Evolutionary conservation across 1,284 basidiomycete species (phyloP).

Genomic region (Marasmius oreades): DNA sequence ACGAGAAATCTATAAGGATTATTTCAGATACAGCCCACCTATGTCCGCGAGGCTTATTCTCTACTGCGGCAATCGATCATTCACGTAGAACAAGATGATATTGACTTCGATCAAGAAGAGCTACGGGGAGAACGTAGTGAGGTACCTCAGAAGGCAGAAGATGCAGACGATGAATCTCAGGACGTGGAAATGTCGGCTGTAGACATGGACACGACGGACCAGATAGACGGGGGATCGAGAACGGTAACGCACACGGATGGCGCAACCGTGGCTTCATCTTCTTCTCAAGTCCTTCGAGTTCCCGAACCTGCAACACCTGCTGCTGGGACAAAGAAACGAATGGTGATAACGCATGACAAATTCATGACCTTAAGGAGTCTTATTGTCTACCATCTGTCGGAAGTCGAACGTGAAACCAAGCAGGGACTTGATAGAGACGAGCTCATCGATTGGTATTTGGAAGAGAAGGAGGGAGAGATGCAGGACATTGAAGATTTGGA

Average conservation of each 20-base stretch:
- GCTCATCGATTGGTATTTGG: conserved; percentile 95
- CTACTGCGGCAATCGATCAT: conserved; percentile 97
- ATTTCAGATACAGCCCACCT: conserved; percentile 82
- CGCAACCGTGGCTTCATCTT: conserved; percentile 5
- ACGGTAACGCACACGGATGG: conserved; percentile 25
- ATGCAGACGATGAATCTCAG: conserved; percentile 43
- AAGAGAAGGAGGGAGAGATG: conserved; percentile 82
- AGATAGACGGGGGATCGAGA: conserved; percentile 53
- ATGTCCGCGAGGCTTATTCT: conserved; percentile 94
- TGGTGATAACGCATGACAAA: conserved; percentile 94
- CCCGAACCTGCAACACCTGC: conserved; percentile 31
- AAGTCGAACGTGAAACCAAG: conserved; percentile 74
- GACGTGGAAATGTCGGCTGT: conserved; percentile 66
- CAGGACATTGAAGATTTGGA: conserved; percentile 89
- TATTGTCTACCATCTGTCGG: conserved; percentile 80
- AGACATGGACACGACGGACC: conserved; percentile 54
- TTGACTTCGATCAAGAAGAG: conserved; percentile 96
- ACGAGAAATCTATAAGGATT: neutral
- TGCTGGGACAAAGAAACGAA: conserved; percentile 58
- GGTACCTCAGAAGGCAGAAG: conserved; percentile 26
- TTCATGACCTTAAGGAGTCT: conserved; percentile 91
- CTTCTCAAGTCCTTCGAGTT: conserved; percentile 6
- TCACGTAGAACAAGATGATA: conserved; percentile 98
- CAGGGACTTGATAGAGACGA: conserved; percentile 85
- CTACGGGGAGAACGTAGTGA: conserved; percentile 50